Conservation (phyloP, 1,284 basidiomycete species). For the Cryptococcus hybrid region DNA sequence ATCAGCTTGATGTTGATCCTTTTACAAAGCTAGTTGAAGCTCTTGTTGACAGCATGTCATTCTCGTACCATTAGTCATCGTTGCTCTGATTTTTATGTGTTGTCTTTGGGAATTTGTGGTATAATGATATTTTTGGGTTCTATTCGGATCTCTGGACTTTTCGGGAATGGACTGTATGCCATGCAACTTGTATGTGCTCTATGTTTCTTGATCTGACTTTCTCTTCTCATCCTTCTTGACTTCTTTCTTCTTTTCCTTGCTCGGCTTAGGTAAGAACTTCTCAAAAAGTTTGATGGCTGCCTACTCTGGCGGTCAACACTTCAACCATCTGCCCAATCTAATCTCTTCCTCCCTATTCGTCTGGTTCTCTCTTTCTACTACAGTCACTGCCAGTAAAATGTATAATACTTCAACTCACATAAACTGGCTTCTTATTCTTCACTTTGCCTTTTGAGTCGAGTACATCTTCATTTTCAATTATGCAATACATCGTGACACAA, state of each 20-base stretch:
- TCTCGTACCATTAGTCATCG: not conserved
- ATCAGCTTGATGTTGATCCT: not conserved
- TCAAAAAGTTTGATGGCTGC: conserved; percentile 23
- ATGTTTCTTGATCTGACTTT: not conserved
- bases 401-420: conserved; percentile 5
- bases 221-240: not conserved
- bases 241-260: conserved; percentile 5
- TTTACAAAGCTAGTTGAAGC: not conserved
- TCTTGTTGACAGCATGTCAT: not conserved
- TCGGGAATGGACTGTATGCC: too few relatives aligned
- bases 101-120: too few relatives aligned
- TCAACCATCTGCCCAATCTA: not conserved
- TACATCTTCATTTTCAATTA: conserved; percentile 10
- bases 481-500: conserved; percentile 20
- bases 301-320: conserved; percentile 1
- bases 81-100: not conserved
- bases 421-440: conserved; percentile 11
- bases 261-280: conserved; percentile 17
- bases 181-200: not conserved
- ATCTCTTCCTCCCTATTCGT: too few relatives aligned
- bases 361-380: too few relatives aligned
- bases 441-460: conserved; percentile 9
- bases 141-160: not conserved
- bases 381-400: not conserved
- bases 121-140: not conserved